These are phyloP conservation scores for Ceratopteris richardii DNA, from an alignment of 75 land plant species.

Conservation along the genomic window DNA sequence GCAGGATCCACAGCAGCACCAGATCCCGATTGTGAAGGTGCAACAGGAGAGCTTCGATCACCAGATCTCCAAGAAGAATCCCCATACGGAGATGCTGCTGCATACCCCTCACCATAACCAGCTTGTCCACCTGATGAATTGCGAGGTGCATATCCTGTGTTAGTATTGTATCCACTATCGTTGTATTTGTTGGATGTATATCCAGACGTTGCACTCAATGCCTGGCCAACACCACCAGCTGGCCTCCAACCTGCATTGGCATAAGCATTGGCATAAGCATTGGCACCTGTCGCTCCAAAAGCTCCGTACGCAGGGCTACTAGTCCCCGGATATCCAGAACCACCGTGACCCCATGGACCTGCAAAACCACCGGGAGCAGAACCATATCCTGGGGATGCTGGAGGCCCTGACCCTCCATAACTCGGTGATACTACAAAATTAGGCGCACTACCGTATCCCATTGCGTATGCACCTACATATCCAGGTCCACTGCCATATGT, in stretches of 20 bases:
- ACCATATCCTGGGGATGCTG: slow-evolving; percentile 7
- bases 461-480: slow-evolving; percentile 5
- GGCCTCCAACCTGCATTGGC: neutral
- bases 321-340: slow-evolving; percentile 19
- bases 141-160: slow-evolving; percentile 28
- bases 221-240: no score
- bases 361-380: neutral
- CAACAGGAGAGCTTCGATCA: slow-evolving; percentile 11
- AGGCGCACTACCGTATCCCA: slow-evolving; percentile 6
- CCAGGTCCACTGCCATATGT: slow-evolving; percentile 16
- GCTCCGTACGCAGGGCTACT: slow-evolving; percentile 18
- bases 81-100: slow-evolving; percentile 6
- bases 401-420: slow-evolving; percentile 27
- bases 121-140: slow-evolving; percentile 19
- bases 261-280: slow-evolving; percentile 9
- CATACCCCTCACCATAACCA: slow-evolving; percentile 9
- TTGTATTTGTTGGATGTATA: slow-evolving; percentile 2
- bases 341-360: slow-evolving; percentile 10
- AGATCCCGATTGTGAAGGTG: slow-evolving; percentile 4
- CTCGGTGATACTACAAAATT: slow-evolving; percentile 21
- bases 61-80: slow-evolving; percentile 3
- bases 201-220: no score
- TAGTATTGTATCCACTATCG: slow-evolving; percentile 25
- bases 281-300: slow-evolving; percentile 9
- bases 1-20: neutral